Conservation (phyloP, 2,329 filamentous ascomycete genomes). For the Colletotrichum sp. region DNA sequence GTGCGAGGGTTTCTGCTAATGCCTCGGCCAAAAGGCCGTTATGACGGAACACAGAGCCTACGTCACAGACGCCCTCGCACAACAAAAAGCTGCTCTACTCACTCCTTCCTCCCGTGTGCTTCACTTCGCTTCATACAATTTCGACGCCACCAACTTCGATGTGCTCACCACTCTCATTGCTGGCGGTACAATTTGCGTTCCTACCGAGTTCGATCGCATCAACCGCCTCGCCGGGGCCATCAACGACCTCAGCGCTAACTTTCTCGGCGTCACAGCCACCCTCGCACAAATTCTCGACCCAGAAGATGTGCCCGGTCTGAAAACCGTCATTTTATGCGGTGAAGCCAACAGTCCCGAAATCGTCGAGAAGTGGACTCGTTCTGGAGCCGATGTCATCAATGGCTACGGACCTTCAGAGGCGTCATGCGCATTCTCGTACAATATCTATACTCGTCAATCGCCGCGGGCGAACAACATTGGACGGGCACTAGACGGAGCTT, state of each 20-base stretch:
- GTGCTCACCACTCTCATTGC: constrained; percentile 55
- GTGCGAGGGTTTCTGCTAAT: neutral
- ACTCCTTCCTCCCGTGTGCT: constrained; percentile 47
- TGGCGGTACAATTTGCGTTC: constrained; percentile 66
- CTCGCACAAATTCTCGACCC: constrained; percentile 53
- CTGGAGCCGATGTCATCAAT: constrained; percentile 40
- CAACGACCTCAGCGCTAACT: constrained; percentile 52
- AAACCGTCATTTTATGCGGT: constrained; percentile 43
- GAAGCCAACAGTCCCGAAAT: constrained; percentile 52
- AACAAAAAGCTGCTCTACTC: neutral
- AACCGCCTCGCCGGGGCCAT: constrained; percentile 56
- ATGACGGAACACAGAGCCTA: constrained; percentile 32
- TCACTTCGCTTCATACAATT: constrained; percentile 60
- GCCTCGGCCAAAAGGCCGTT: constrained; percentile 30
- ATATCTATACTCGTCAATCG: neutral
- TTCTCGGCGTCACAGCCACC: constrained; percentile 62
- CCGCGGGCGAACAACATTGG: constrained; percentile 53
- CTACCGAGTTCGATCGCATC: constrained; percentile 53
- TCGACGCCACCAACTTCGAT: constrained; percentile 58
- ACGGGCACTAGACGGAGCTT: constrained; percentile 51
- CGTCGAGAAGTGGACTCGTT: constrained; percentile 44
- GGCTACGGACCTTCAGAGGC: constrained; percentile 58
- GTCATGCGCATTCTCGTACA: constrained; percentile 51
- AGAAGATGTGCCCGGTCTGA: constrained; percentile 37
- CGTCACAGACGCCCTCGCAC: constrained; percentile 22